Conservation (phyloP, 2,329 filamentous ascomycete genomes). For the Nothomitra cinnamomea region DNA sequence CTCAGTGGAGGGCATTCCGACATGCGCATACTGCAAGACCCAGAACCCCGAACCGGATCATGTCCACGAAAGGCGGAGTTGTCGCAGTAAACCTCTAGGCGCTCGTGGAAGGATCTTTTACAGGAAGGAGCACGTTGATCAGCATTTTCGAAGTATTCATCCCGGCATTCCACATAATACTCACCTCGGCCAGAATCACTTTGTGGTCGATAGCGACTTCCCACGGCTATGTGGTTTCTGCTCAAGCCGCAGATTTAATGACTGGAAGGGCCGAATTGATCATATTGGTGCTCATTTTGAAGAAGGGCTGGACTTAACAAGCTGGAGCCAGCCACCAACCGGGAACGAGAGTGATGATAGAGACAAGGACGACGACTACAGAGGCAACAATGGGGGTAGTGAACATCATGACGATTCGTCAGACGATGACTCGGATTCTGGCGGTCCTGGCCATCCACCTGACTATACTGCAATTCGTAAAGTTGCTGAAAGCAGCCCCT, state of each 20-base stretch:
- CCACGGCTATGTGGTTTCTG: constrained; percentile 22
- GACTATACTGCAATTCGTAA: too few relatives aligned
- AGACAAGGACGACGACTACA: constrained; percentile 8
- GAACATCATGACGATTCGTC: constrained; percentile 14
- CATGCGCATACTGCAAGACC: not conserved
- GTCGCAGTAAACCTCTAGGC: not conserved
- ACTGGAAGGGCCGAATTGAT: constrained; percentile 21
- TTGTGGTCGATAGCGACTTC: constrained; percentile 19
- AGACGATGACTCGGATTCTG: constrained; percentile 12
- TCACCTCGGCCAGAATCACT: constrained; percentile 18
- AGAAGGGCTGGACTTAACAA: constrained; percentile 19
- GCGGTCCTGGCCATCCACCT: too few relatives aligned
- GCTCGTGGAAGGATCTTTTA: constrained; percentile 19
- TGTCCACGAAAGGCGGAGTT: not conserved
- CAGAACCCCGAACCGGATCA: not conserved
- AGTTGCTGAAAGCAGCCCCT: too few relatives aligned
- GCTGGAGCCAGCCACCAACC: not conserved
- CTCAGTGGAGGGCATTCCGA: constrained; percentile 12
- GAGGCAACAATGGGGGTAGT: constrained; percentile 12
- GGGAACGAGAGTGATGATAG: constrained; percentile 18
- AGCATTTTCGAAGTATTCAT: constrained; percentile 23
- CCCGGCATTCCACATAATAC: constrained; percentile 16
- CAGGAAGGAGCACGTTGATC: constrained; percentile 19
- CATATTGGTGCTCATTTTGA: constrained; percentile 22
- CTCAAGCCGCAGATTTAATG: constrained; percentile 16